Evolutionary conservation across 2,329 filamentous ascomycete genomes (phyloP), one percentile per base, ranked within the genome.

Genomic region (Knufia petricola): DNA sequence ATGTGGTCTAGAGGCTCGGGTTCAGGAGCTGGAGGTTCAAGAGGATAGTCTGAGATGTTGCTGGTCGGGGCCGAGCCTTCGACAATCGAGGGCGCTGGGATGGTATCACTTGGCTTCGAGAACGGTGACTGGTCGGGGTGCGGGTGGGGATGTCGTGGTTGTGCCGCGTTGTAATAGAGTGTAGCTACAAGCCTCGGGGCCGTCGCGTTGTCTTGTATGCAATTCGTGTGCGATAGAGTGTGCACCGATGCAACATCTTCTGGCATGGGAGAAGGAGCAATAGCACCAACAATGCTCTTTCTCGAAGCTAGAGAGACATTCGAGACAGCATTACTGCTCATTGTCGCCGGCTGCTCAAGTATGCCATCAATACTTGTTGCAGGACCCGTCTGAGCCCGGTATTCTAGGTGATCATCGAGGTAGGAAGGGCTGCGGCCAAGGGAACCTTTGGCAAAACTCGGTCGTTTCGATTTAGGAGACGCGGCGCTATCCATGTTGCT

Each of bases 1-100:
- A 77, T 63, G 58, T 76, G 74, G 57, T 77, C 74, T 32, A 76
- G 64, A 20, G 73, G 72, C 50, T 75, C 72, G 4, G 74, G 73
- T 50, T 75, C 74, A 1, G 71, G 73, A 13, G 70, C 71, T 1
- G 73, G 72, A 1, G 74, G 74, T 57, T 77, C 74, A 36, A 75
- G 71, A 2, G 74, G 74, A 53, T 75, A 72, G 55, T 73, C 72
- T 48, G 68, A 66, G 32, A 77, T 66, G 51, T 74, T 72, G 34
- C 69, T 62, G 20, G 73, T 74, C 9, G 73, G 74, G 1, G 71
- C 72, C 23, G 69, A 72, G 46, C 72, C 73, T 48, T 64, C 61
- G 8, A 64, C 67, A 19, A 70, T 64, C 34, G 60, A 60, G 17
- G 69, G 69, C 13, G 64, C 58, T 3, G 66, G 69, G 15, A 70